Base-by-base conservation (phyloP, 306 rosid genomes). In the Senna tora region DNA sequence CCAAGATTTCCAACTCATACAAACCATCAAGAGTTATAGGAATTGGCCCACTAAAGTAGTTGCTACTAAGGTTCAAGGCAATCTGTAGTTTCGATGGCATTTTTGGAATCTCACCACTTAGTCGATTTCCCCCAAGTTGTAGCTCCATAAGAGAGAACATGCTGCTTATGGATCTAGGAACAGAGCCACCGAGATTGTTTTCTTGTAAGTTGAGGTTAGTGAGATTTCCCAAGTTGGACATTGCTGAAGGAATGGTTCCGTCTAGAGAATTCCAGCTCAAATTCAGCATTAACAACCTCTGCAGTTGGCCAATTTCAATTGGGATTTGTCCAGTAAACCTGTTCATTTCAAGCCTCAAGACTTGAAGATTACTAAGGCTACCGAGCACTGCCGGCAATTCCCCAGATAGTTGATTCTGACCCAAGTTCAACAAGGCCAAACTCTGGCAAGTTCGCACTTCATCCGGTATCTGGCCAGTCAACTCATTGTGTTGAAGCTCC, bases 41-140 rank as follows among this genome's bases (percentile, higher is more conserved):
- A 72, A 94, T 91, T 12, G 17, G n/a, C 41, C 93, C 97, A 11
- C 9, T 38, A 39, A 94, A 88, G 57, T 0, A 79, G 77, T 91
- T 94, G 79, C 72, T 79, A 71, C 98, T 91, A 72, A 94, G 95
- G 80, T 94, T 89, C 86, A 94, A 64, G 19, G 86, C 67, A 74
- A 83, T 79, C 84, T 87, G 95, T 53, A 94, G 78, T 50, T 0
- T 69, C n/a, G 0, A 0, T 14, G 95, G 92, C 98, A 94, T 87
- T 34, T 0, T 14, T 33, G 96, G 97, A 79, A 94, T 87, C 17
- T 1, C 3, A 59, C 90, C 90, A 2, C 75, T 82, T 16, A 94
- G 68, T 8, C 42, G 76, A 75, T 94, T 94, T 58, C 63, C 13
- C 41, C 92, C 96, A 42, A 94, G 92, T 67, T 87, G 97, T 69